These are phyloP conservation scores for Multifurca ochricompacta DNA, from an alignment of 768 basidiomycete genomes.

Conservation along the genomic window DNA sequence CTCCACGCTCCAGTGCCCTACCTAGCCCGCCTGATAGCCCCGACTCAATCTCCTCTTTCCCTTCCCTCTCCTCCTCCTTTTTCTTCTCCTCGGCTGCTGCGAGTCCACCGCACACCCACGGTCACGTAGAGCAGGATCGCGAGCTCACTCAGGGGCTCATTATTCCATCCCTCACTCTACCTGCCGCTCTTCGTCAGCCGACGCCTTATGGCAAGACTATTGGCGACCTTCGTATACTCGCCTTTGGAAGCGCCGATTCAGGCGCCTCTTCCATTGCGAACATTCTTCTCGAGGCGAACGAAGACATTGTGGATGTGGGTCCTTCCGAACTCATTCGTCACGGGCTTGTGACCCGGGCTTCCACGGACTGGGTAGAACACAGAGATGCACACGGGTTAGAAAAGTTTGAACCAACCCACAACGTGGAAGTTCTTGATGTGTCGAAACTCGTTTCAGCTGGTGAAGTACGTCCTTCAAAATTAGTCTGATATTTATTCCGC, in stretches of 20 bases:
- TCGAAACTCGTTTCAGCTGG: conserved; percentile 36
- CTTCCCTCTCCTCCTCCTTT: conserved; percentile 66
- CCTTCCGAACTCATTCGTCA: conserved; percentile 44
- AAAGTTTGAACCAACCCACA: conserved; percentile 54
- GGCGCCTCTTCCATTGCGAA: conserved; percentile 41
- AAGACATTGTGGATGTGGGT: conserved; percentile 58
- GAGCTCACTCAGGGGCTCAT: conserved; percentile 46
- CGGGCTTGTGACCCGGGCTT: conserved; percentile 41
- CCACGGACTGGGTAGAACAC: conserved; percentile 68
- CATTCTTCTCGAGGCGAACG: conserved; percentile 54
- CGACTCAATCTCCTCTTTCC: conserved; percentile 60
- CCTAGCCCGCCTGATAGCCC: conserved; percentile 58
- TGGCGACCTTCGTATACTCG: conserved; percentile 50
- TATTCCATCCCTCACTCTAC: conserved; percentile 61
- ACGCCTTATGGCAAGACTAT: conserved; percentile 63
- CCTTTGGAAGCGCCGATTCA: conserved; percentile 40
- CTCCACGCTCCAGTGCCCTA: conserved; percentile 38
- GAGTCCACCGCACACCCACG: conserved; percentile 49
- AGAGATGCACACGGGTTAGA: conserved; percentile 57
- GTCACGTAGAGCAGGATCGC: conserved; percentile 32
- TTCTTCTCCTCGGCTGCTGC: conserved; percentile 71
- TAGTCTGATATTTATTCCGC: not conserved
- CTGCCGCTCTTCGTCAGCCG: conserved; percentile 51
- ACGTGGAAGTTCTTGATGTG: conserved; percentile 53
- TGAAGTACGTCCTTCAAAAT: conserved; percentile 35